phyloP scores from a whole-genome alignment of 129 eudicot species.

The Apium graveolens region DNA sequence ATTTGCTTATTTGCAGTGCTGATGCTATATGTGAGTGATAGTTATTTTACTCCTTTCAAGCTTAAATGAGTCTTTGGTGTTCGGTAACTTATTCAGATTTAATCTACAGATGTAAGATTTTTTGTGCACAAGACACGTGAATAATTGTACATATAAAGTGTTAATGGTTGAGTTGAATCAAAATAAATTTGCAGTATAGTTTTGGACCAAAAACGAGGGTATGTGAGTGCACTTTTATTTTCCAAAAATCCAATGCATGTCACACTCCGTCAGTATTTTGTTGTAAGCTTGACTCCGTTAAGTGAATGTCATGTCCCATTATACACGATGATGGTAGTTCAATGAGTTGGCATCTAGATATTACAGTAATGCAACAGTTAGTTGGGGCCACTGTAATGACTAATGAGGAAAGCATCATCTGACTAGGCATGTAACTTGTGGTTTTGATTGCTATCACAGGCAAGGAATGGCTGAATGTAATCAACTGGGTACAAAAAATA shows the following conservation, averaged over 20 bases:
- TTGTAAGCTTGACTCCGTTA: neutral
- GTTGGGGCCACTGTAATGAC: neutral
- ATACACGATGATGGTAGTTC: neutral
- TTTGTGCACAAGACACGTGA: neutral
- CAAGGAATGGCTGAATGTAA: neutral
- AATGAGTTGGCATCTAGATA: neutral
- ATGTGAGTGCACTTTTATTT: neutral
- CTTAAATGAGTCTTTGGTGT: neutral
- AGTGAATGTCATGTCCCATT: neutral
- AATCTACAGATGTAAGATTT: neutral
- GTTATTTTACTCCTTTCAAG: neutral
- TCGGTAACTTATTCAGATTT: neutral
- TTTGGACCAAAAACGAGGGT: neutral
- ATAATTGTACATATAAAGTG: neutral
- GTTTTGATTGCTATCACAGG: neutral
- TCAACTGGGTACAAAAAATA: neutral
- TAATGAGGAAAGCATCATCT: neutral
- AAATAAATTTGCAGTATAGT: neutral
- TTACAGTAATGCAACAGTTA: neutral
- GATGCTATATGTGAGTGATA: neutral
- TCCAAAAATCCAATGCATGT: neutral
- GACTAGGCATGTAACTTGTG: neutral
- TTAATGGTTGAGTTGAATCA: neutral
- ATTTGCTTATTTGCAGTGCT: neutral
- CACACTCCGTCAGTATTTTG: neutral